phyloP scores from a whole-genome alignment of 1,284 basidiomycete species.

The Cerrena zonata region DNA sequence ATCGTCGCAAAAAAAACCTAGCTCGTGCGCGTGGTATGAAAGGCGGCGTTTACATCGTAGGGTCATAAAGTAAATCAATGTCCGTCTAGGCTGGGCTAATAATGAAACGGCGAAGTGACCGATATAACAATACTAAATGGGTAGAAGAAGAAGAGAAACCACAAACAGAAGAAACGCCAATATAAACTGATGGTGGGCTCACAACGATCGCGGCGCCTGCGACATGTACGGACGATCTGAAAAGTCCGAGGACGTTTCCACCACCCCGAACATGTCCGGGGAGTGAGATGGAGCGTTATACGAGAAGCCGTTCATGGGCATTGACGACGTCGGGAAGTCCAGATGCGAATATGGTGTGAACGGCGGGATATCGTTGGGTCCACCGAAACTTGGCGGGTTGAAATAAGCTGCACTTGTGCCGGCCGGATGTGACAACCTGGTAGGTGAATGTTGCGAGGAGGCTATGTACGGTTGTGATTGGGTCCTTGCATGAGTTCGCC shows the following conservation, averaged over 20 bases:
- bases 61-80: background rate
- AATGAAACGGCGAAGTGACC: background rate
- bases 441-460: background rate
- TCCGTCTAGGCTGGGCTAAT: background rate
- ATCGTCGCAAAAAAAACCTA: conserved; percentile 6
- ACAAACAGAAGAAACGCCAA: background rate
- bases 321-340: background rate
- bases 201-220: background rate
- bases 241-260: background rate
- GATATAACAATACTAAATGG: background rate
- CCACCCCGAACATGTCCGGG: background rate
- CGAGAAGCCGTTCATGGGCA: background rate
- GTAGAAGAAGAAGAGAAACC: background rate
- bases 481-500: conserved; percentile 12
- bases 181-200: background rate
- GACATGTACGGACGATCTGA: conserved; percentile 1
- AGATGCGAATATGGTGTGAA: background rate
- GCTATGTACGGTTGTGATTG: conserved; percentile 15
- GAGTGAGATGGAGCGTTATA: background rate
- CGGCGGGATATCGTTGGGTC: background rate
- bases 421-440: background rate
- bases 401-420: background rate
- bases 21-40: background rate
- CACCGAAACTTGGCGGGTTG: background rate
- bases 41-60: background rate